phyloP scores from a whole-genome alignment of 805 yeast species.

The Candida gorgasii region DNA sequence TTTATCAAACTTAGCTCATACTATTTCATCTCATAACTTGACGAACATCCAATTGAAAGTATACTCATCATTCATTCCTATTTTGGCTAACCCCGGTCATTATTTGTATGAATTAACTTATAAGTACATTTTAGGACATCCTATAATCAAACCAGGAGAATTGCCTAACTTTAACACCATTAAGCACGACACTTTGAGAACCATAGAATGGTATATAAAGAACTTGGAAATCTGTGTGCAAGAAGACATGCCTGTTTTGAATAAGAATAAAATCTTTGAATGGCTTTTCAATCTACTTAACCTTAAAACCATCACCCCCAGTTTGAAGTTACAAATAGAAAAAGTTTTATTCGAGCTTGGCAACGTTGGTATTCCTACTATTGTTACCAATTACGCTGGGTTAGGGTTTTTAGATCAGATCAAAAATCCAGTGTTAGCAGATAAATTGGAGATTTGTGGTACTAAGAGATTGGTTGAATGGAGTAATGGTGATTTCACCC shows the following conservation, averaged over 20 bases:
- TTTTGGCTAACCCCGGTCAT: slow-evolving; percentile 70
- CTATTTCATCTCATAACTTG: slow-evolving; percentile 23
- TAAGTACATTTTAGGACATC: slow-evolving; percentile 63
- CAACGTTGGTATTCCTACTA: slow-evolving; percentile 55
- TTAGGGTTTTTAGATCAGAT: slow-evolving; percentile 32
- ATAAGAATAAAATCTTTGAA: slow-evolving; percentile 61
- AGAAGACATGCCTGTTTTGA: slow-evolving; percentile 54
- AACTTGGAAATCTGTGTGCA: slow-evolving; percentile 10
- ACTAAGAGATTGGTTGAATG: slow-evolving; percentile 61
- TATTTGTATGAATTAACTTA: slow-evolving; percentile 69
- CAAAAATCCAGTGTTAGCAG: slow-evolving; percentile 34
- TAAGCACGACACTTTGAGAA: slow-evolving; percentile 48
- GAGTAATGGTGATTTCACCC: slow-evolving; percentile 52
- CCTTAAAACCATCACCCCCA: slow-evolving; percentile 49
- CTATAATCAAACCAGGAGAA: slow-evolving; percentile 41
- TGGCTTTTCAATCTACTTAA: slow-evolving; percentile 58
- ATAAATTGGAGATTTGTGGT: slow-evolving; percentile 44
- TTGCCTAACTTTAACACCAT: slow-evolving; percentile 49
- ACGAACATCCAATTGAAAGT: slow-evolving; percentile 48
- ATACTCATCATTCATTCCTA: slow-evolving; percentile 55
- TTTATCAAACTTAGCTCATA: slow-evolving; percentile 47
- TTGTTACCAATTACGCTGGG: slow-evolving; percentile 58
- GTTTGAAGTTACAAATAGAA: slow-evolving; percentile 41
- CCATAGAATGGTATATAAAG: slow-evolving; percentile 61
- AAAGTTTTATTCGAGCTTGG: slow-evolving; percentile 49